Evolutionary conservation across 495 filamentous ascomycete species (phyloP).

Genomic region (Diplogelasinospora grovesii): DNA sequence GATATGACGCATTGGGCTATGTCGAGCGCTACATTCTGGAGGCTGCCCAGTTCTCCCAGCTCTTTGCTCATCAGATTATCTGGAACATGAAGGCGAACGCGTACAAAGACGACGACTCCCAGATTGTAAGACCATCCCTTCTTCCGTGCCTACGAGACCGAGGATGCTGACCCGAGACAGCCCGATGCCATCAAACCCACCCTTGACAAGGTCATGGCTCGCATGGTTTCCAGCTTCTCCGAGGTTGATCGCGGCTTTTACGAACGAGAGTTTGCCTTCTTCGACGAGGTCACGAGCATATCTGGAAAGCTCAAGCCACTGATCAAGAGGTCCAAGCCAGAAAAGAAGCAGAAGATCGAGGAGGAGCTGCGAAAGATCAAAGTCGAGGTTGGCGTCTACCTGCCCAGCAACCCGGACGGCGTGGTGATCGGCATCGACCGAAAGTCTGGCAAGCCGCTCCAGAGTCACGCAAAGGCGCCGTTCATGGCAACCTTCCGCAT

Average conservation of each 20-base stretch:
- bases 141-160: not conserved
- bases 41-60: conserved; percentile 88
- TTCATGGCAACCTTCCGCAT: conserved; percentile 99
- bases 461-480: conserved; percentile 95
- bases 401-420: conserved; percentile 94
- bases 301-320: conserved; percentile 92
- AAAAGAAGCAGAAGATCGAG: conserved; percentile 99
- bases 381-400: conserved; percentile 92
- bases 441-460: conserved; percentile 92
- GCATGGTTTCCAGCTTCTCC: conserved; percentile 77
- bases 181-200: conserved; percentile 90
- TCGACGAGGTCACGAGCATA: conserved; percentile 91
- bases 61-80: conserved; percentile 98
- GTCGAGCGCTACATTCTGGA: conserved; percentile 95
- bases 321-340: conserved; percentile 86
- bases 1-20: conserved; percentile 90
- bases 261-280: conserved; percentile 93
- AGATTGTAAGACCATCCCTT: conserved; percentile 58
- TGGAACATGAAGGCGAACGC: conserved; percentile 99
- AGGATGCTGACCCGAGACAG: conserved; percentile 42
- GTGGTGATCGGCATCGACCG: conserved; percentile 96
- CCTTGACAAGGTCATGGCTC: conserved; percentile 81
- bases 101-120: conserved; percentile 92
- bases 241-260: conserved; percentile 76
- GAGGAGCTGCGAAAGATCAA: conserved; percentile 96